Conservation (phyloP, 768 basidiomycete genomes). For the Russula sp. region DNA sequence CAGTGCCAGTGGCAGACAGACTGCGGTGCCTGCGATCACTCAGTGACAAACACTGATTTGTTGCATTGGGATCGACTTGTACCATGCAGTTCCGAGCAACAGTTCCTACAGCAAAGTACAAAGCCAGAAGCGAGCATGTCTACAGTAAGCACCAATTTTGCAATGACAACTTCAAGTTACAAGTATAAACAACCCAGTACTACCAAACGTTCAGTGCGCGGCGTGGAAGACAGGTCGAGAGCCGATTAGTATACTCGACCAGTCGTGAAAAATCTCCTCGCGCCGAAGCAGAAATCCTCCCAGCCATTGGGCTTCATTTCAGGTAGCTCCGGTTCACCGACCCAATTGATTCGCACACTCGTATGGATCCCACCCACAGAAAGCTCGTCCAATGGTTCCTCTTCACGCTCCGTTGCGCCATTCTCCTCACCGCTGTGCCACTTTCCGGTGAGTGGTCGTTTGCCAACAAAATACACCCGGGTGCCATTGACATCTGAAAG, state of each 20-base stretch:
- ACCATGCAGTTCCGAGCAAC: too few species aligned
- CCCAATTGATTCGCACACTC: slow-evolving; percentile 2
- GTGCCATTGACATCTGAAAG: not conserved
- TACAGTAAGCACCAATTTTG: too few species aligned
- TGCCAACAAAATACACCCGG: slow-evolving; percentile 6
- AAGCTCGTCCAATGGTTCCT: not conserved
- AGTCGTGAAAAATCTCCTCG: not conserved
- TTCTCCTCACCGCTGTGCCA: not conserved
- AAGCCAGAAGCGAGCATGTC: too few species aligned
- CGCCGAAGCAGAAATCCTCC: not conserved
- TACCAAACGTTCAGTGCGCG: too few species aligned
- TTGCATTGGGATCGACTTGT: too few species aligned
- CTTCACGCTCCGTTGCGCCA: not conserved
- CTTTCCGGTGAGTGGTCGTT: not conserved
- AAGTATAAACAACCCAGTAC: too few species aligned
- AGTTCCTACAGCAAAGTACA: too few species aligned
- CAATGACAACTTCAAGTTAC: too few species aligned
- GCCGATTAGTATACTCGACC: not conserved
- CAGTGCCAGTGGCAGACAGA: too few species aligned
- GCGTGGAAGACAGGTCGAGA: not conserved
- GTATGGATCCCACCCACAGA: not conserved
- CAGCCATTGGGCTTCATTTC: not conserved
- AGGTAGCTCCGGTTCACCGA: slow-evolving; percentile 4
- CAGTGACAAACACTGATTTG: too few species aligned
- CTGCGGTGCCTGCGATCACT: too few species aligned